phyloP scores from a whole-genome alignment of 78 protist species.

The slime mould (Dictyostelium discoideum) region DNA sequence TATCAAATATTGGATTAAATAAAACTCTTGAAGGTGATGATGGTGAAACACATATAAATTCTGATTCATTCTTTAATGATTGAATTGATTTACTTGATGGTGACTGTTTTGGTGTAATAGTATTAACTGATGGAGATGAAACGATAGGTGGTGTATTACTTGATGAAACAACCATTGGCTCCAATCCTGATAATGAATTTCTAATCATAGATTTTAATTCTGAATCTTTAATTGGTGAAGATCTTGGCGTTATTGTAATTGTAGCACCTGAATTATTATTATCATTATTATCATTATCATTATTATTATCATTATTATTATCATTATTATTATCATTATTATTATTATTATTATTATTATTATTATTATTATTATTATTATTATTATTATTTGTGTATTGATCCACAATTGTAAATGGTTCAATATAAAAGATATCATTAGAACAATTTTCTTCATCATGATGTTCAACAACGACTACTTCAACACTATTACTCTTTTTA shows the following conservation, averaged over 20 bases:
- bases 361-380: background rate
- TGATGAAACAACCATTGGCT: background rate
- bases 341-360: background rate
- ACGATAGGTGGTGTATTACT: background rate
- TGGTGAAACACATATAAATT: background rate
- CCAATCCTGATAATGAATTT: background rate
- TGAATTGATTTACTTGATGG: background rate
- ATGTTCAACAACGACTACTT: background rate
- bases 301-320: background rate
- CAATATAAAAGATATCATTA: slow-evolving; percentile 4
- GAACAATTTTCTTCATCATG: background rate
- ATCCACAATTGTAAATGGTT: background rate
- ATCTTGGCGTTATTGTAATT: background rate
- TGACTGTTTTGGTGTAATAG: background rate
- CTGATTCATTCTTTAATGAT: background rate
- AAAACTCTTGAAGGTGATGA: background rate
- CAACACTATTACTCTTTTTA: background rate
- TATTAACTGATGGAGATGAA: background rate
- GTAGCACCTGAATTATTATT: background rate
- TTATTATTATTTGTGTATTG: background rate
- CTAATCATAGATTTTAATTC: background rate
- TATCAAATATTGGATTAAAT: background rate
- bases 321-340: background rate
- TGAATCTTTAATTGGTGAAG: background rate
- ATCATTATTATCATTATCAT: background rate